Evolutionary conservation across 2,329 filamentous ascomycete species (phyloP), one percentile per base, ranked within the genome.

Genomic region (Dothistroma septosporum): DNA sequence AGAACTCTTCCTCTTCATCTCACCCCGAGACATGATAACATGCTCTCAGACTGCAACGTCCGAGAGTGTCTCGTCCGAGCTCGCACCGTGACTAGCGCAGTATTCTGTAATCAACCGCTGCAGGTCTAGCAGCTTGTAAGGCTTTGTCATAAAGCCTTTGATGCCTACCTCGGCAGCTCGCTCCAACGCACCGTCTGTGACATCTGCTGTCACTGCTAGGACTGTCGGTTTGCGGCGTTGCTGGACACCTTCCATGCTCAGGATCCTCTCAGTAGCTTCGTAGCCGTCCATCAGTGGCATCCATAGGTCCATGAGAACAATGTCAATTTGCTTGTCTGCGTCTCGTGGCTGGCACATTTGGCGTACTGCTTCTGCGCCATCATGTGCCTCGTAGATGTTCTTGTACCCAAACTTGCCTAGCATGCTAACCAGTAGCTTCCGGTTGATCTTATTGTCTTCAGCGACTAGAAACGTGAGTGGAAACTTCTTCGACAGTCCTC

Each of bases 201-300:
- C 85, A 69, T 89, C 86, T 9, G 86, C 86, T 46, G 83, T 88
- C 56, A 88, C 85, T 1, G 86, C 86, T 31, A 88, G 76, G 41
- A 88, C 75, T 35, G 79, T 78, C 47, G 79, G 76, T 46, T 49
- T 60, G 28, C 37, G 33, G 32, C 53, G 46, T 10, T 57, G 53
- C 24, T 52, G 52, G 14, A 32, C 61, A 14, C 21, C 65, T n/a
- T 68, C 61, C 77, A 86, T 80, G 24, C 77, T 75, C 11, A 88
- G 74, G 48, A 90, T 90, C 52, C 79, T 77, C 67, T 83, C 80
- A 0, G 87, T 84, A 1, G 87, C 87, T 69, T 89, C 83, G 65
- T 88, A 90, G 1, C 87, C 87, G 69, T 90, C 87, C 79, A 90
- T 86, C 64, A 85, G 79, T 0, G 87, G 87, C 86, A 90, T 90